phyloP scores from a whole-genome alignment of 805 yeast genomes.

The Candida taoyuanica region DNA sequence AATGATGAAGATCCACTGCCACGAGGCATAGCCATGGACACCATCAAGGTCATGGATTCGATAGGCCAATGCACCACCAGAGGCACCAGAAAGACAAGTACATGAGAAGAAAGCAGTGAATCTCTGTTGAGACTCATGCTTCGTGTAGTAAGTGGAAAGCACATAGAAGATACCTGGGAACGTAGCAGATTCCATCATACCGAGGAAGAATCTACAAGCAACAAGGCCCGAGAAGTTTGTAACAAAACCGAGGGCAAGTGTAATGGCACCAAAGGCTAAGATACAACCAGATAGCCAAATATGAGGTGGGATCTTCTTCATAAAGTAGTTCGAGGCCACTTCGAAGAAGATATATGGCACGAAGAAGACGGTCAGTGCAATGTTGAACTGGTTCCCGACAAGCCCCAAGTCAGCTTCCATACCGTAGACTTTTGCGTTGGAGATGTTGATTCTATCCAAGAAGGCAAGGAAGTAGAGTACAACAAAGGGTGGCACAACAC shows the following conservation, averaged over 20 bases:
- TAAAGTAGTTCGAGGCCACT: conserved; percentile 36
- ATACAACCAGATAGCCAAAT: conserved; percentile 33
- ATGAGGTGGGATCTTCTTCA: conserved; percentile 36
- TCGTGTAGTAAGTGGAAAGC: conserved; percentile 43
- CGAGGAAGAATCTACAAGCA: conserved; percentile 46
- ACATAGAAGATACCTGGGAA: conserved; percentile 48
- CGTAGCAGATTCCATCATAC: conserved; percentile 49
- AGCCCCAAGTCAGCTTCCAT: conserved; percentile 51
- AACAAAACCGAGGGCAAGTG: conserved; percentile 41
- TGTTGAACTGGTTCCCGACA: conserved; percentile 38
- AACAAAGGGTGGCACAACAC: conserved; percentile 75
- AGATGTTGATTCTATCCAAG: conserved; percentile 76
- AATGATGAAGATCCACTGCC: conserved; percentile 48
- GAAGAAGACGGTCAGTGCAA: conserved; percentile 43
- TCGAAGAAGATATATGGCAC: conserved; percentile 40
- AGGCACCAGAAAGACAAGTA: conserved; percentile 51
- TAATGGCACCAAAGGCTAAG: conserved; percentile 36
- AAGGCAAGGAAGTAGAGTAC: conserved; percentile 71
- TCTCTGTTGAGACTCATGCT: conserved; percentile 44
- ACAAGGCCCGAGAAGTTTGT: conserved; percentile 41
- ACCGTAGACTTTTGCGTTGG: conserved; percentile 76
- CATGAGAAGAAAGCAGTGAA: conserved; percentile 46
- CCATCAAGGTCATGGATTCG: conserved; percentile 42
- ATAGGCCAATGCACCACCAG: conserved; percentile 49
- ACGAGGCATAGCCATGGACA: conserved; percentile 40